Base-by-base conservation (phyloP, 352 stramenopile genomes). In the Phytopythium kandeliae region DNA sequence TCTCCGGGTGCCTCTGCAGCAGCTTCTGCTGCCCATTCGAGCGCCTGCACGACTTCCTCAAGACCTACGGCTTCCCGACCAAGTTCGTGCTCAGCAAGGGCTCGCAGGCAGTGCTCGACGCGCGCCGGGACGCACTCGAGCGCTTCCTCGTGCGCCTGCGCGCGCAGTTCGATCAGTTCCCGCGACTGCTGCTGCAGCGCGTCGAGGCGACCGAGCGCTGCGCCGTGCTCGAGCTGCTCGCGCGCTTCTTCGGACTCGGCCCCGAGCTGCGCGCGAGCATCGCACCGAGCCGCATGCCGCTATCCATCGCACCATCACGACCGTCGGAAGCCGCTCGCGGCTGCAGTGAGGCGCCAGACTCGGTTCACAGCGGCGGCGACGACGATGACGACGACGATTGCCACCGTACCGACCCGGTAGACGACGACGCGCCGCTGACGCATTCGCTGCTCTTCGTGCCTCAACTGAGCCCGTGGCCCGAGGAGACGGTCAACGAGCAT, bases 1-100 rank as follows among this genome's bases (percentile, higher is more conserved):
- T 30, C 4, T 49, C 37, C 5, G 42, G 41, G 6, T 83, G 74
- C 15, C 67, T 57, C 25, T 86, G 74, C 51, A 71, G 64, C n/a
- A 67, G 67, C 30, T 65, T 65, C 35, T 74, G 66, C 26, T 86
- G 74, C 35, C 63, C 71, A 9, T 86, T 86, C 53, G 60, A 56
- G 31, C 71, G 69, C 12, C 64, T 84, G 5, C 55, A 86, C 35
- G 55, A 56, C 40, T 57, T 78, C 38, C 54, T 79, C 37, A 78
- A 81, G 47, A 65, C 53, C 22, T 84, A 80, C 48, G 60, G 62
- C 22, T 86, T 86, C 51, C 74, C 74, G 47, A 62, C 71, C 25
- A 78, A 79, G 56, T 57, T 78, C 42, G 40, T 80, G 37, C 57
- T 86, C 24, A 76, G 75, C 53, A 63, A 65, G 25, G 72, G 54